Evolutionary conservation across 23 red algal genomes (phyloP).

Genomic region (Gracilaria vermiculophylla): DNA sequence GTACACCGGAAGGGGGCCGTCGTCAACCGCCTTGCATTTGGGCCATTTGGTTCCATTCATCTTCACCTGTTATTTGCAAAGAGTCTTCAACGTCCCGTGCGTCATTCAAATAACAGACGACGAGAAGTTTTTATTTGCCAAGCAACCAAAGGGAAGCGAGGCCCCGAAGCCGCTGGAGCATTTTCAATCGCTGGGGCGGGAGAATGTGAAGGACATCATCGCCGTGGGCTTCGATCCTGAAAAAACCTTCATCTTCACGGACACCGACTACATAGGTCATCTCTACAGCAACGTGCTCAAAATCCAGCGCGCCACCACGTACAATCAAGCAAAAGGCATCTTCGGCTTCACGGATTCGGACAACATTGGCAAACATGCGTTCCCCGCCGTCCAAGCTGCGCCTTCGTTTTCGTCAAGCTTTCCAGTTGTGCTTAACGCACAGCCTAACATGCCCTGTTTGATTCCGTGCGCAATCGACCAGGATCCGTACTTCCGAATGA

Average conservation of each 20-base stretch:
- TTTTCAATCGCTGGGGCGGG: slow-evolving; percentile 73
- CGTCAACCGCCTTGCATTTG: slow-evolving; percentile 78
- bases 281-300: slow-evolving; percentile 85
- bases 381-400: slow-evolving; percentile 95
- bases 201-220: slow-evolving; percentile 97
- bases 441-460: slow-evolving; percentile 81
- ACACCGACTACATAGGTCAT: slow-evolving; percentile 84
- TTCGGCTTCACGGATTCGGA: slow-evolving; percentile 97
- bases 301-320: slow-evolving; percentile 88
- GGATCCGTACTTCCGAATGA: slow-evolving; percentile 98
- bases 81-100: slow-evolving; percentile 72
- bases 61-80: slow-evolving; percentile 93
- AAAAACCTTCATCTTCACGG: slow-evolving; percentile 88
- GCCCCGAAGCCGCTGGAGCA: slow-evolving; percentile 60
- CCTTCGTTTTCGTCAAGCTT: slow-evolving; percentile 91
- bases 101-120: slow-evolving; percentile 99
- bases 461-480: slow-evolving; percentile 98
- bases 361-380: slow-evolving; percentile 97
- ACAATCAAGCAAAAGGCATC: slow-evolving; percentile 91
- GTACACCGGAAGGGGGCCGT: slow-evolving; percentile 95
- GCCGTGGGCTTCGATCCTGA: slow-evolving; percentile 91
- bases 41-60: slow-evolving; percentile 95
- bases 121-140: slow-evolving; percentile 99
- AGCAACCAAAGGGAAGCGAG: slow-evolving; percentile 57
- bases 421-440: slow-evolving; percentile 69